Evolutionary conservation across 2,329 filamentous ascomycete species (phyloP), one percentile per base, ranked within the genome.

Genomic region (Colletotrichum cereale): DNA sequence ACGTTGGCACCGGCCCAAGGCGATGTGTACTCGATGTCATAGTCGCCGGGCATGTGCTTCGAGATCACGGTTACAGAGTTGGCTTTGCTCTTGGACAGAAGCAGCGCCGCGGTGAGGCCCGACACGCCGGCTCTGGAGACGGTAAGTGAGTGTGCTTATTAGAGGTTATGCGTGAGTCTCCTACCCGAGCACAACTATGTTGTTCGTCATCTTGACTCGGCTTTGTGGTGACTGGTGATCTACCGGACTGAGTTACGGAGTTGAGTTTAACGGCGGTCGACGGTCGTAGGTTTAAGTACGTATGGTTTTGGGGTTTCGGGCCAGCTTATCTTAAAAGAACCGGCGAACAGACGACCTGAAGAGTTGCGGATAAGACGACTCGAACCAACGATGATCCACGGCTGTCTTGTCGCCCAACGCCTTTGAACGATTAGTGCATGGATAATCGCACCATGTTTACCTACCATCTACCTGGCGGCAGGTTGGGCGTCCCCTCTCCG

Each of bases 1-100:
- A 89, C 91, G 77, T 94, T 94, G 74, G 92, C 92, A 36, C 93
- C 93, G 4, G 93, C 93, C 92, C 92, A 95, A 0, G 92, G 93
- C 2, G 92, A 94, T 1, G 92, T 90, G 79, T 96, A 96, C 83
- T 95, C 91, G 73, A 94, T 91, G 74, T 94, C 92, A 79, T 94
- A 95, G 82, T 96, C 93, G 48, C 93, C 93, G 0, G 93, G 93
- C 91, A 96, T 94, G 79, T 95, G 92, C 78, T 94, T 95, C 8
- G 93, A 80, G 2, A 84, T 76, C 0, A 84, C 77, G 0, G 82
- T 82, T 62, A 84, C 79, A 24, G 74, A 78, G 73, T 86, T 85
- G 44, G 76, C 78, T 62, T 82, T 80, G 75, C 81, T 80, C 74
- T 81, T 85, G 7, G 86, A 82, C 42, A 88, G 80, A 56, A 86